These are phyloP conservation scores for Cubamyces sp. DNA, from an alignment of 768 basidiomycete species.

Conservation along the genomic window DNA sequence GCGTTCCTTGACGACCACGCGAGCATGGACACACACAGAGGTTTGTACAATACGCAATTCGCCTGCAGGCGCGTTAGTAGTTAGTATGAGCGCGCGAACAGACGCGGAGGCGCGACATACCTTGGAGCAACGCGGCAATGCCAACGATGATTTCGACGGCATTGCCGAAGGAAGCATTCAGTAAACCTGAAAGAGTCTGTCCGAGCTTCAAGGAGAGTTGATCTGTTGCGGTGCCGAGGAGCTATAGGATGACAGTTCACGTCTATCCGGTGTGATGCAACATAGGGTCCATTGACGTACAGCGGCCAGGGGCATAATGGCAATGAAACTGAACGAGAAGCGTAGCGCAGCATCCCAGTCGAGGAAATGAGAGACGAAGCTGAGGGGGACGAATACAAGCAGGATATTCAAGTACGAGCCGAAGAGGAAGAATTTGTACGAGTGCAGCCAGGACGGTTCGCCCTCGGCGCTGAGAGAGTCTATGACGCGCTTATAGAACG, in stretches of 20 bases:
- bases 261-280: not conserved
- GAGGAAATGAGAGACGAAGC: conserved; percentile 61
- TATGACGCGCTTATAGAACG: conserved; percentile 40
- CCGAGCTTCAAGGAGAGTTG: conserved; percentile 80
- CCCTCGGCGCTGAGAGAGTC: conserved; percentile 58
- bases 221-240: conserved; percentile 82
- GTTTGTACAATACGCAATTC: conserved; percentile 91
- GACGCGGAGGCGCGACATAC: conserved; percentile 37
- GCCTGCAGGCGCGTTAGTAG: conserved; percentile 42
- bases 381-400: conserved; percentile 80
- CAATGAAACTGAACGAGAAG: conserved; percentile 76
- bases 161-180: conserved; percentile 86
- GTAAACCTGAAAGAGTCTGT: conserved; percentile 81
- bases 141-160: conserved; percentile 92
- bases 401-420: conserved; percentile 75
- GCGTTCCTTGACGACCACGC: not conserved
- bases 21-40: conserved; percentile 53
- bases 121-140: conserved; percentile 79
- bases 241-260: conserved; percentile 39
- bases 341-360: conserved; percentile 79
- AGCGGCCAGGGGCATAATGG: conserved; percentile 87
- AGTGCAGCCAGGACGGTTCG: conserved; percentile 63
- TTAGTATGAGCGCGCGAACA: not conserved
- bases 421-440: conserved; percentile 63
- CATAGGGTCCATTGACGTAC: conserved; percentile 43